Percentiles rank a stretch among this genome's conserved stretches.
phyloP scores from a whole-genome alignment of 768 basidiomycete genomes.

The Punctularia strigosozonata region DNA sequence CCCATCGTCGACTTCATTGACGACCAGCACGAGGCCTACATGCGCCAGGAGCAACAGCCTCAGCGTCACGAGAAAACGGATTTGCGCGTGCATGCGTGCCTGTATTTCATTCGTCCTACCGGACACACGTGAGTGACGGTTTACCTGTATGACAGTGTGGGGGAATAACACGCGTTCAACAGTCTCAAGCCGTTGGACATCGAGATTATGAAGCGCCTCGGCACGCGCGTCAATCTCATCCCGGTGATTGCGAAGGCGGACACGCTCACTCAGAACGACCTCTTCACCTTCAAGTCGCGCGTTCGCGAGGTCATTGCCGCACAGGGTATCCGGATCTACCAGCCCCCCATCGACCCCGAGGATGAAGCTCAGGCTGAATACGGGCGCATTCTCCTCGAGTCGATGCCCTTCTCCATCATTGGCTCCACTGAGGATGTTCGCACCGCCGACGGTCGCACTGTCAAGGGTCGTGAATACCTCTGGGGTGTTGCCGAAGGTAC shows the following conservation, averaged over 20 bases:
- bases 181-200: slow-evolving; percentile 96
- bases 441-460: slow-evolving; percentile 80
- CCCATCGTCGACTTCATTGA: slow-evolving; percentile 98
- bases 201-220: slow-evolving; percentile 99
- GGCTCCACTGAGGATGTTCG: slow-evolving; percentile 92
- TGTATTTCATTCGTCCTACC: slow-evolving; percentile 94
- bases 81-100: slow-evolving; percentile 88
- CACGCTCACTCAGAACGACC: slow-evolving; percentile 89
- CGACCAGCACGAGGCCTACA: slow-evolving; percentile 90
- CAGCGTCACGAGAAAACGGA: slow-evolving; percentile 90
- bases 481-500: slow-evolving; percentile 99
- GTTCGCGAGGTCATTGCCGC: slow-evolving; percentile 85
- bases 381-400: slow-evolving; percentile 74
- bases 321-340: slow-evolving; percentile 92
- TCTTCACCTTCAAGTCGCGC: slow-evolving; percentile 85
- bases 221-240: slow-evolving; percentile 95
- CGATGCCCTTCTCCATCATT: slow-evolving; percentile 98
- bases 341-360: slow-evolving; percentile 84
- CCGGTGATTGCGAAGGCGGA: slow-evolving; percentile 97
- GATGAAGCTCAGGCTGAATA: slow-evolving; percentile 81
- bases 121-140: slow-evolving; percentile 76
- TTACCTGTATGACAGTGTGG: neutral
- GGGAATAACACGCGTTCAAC: slow-evolving; percentile 1
- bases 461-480: slow-evolving; percentile 96
- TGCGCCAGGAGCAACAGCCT: slow-evolving; percentile 99